Evolutionary conservation across 345 rosid species (phyloP), one percentile per base, ranked within the genome.

Genomic region (Euphorbia tirucalli): DNA sequence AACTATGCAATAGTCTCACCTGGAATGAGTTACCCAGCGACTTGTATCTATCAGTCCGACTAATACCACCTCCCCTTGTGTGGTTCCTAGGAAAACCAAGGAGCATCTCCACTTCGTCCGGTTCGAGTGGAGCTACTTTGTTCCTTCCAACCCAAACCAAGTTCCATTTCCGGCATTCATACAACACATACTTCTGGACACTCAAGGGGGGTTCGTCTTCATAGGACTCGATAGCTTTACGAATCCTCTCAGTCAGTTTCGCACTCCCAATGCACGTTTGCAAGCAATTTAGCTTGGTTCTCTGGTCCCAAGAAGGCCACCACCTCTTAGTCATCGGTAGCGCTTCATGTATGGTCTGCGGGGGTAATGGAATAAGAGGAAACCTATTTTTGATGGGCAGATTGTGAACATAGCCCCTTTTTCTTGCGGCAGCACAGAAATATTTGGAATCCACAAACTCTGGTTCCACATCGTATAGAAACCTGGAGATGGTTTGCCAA

Each of bases 21-120:
- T 92, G 97, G 69, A 92, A 92, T 18, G 99, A 95, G 81, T 95
- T 94, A 54, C 99, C 97, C 0, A 94, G 91, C 0, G 98, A 92
- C 73, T 88, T 94, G 66, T 85, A 88, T 70, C 98, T 82, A 7
- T 90, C 97, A 0, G 97, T 90, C 76, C 93, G 82, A 63, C 92
- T 87, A 9, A 88, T 86, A 30, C 98, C 97, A n/a, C 98, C 98
- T 24, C 98, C 97, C 70, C 99, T 84, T 0, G 97, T 94, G 82
- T 94, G 99, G 64, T 92, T 92, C 70, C 35, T 89, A 0, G 99
- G 99, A 73, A 92, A 95, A 0, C 99, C 97, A 60, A 95, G 57
- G 67, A 95, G 92, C 88, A 85, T 85, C 69, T 94, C 99, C 25
- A 89, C 90, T 62, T 95, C 99, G 71, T 95, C 97, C 9, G 93